Evolutionary conservation across 2,329 filamentous ascomycete species (phyloP).

Genomic region (Aureobasidium sp.): DNA sequence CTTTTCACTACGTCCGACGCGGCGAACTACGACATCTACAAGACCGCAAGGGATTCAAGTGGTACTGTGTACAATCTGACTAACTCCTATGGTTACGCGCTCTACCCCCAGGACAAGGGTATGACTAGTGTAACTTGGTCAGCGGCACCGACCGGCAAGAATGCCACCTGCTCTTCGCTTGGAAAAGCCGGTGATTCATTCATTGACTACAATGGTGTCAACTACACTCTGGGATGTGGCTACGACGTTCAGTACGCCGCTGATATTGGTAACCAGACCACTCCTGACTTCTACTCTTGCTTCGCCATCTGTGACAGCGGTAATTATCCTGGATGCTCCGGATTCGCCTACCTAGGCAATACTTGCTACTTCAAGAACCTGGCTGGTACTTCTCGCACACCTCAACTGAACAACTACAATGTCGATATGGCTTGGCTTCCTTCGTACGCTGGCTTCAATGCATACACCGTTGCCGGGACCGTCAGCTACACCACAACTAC

Average conservation of each 20-base stretch:
- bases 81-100: constrained; percentile 12
- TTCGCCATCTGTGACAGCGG: constrained; percentile 14
- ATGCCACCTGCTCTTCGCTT: constrained; percentile 11
- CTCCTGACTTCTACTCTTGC: constrained; percentile 15
- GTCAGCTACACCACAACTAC: constrained; percentile 10
- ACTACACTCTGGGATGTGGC: constrained; percentile 13
- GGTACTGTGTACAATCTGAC: constrained; percentile 12
- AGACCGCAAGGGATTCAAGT: not conserved
- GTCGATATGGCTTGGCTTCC: constrained; percentile 13
- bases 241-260: constrained; percentile 13
- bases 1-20: constrained; percentile 11
- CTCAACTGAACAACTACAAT: constrained; percentile 11
- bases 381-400: constrained; percentile 6
- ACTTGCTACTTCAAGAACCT: constrained; percentile 16
- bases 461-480: constrained; percentile 2
- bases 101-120: constrained; percentile 14
- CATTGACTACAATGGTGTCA: constrained; percentile 8
- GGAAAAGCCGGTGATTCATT: constrained; percentile 5
- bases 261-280: constrained; percentile 13
- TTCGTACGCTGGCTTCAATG: constrained; percentile 13
- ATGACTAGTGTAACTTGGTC: constrained; percentile 6
- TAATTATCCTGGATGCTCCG: constrained; percentile 6
- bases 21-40: constrained; percentile 7
- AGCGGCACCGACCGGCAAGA: constrained; percentile 11
- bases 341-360: constrained; percentile 13